phyloP scores from a whole-genome alignment of 805 yeast genomes.

The Ogataea siamensis region DNA sequence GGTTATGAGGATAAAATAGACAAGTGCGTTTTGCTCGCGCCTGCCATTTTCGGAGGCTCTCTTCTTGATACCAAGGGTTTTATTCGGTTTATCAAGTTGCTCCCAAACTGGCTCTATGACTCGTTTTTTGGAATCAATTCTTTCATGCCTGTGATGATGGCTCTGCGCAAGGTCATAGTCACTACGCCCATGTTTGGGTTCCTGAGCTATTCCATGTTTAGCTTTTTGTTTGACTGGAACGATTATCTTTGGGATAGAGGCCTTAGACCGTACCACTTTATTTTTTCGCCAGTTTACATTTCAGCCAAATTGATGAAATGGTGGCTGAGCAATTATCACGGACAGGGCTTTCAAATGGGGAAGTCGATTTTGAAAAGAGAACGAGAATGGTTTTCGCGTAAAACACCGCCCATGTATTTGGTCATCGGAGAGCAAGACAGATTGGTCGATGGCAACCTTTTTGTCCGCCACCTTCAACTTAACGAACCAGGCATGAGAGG shows the following conservation, averaged over 20 bases:
- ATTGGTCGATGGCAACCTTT: constrained; percentile 71
- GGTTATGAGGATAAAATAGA: constrained; percentile 46
- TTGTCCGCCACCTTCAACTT: constrained; percentile 60
- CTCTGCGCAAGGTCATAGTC: constrained; percentile 49
- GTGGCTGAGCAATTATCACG: constrained; percentile 67
- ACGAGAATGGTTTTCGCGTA: constrained; percentile 50
- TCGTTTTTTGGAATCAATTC: constrained; percentile 72
- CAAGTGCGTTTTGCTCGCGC: constrained; percentile 76
- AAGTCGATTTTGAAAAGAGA: constrained; percentile 53
- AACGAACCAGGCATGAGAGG: constrained; percentile 49
- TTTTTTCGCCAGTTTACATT: constrained; percentile 83
- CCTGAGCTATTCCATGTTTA: constrained; percentile 78
- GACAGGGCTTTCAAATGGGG: constrained; percentile 43
- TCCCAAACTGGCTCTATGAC: constrained; percentile 44
- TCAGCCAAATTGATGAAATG: constrained; percentile 82
- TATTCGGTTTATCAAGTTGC: constrained; percentile 57
- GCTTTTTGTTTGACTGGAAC: constrained; percentile 84
- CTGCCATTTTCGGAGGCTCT: constrained; percentile 88
- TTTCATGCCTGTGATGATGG: constrained; percentile 74
- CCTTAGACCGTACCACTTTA: constrained; percentile 69
- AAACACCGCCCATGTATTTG: constrained; percentile 59
- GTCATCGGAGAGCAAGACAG: constrained; percentile 73
- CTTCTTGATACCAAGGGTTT: constrained; percentile 61
- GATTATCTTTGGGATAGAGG: constrained; percentile 71
- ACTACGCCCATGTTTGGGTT: constrained; percentile 54